These are phyloP conservation scores for Cupressus sempervirens DNA, from an alignment of 75 land plant species.

Conservation along the genomic window DNA sequence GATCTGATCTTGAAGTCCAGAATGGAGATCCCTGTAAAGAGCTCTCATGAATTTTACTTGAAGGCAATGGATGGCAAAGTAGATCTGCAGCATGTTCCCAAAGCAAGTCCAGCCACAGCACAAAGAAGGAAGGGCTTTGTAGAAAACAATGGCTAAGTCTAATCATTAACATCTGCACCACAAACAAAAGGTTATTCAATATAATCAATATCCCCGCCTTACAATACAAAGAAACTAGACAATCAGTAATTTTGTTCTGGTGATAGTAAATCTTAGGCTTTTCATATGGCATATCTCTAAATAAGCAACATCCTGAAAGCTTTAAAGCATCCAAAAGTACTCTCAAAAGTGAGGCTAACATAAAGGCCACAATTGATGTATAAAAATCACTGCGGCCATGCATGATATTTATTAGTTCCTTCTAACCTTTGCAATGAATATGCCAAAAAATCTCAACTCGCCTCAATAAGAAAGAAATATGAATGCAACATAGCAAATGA, in stretches of 20 bases:
- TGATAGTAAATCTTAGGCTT: neutral
- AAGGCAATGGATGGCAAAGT: conserved; percentile 6
- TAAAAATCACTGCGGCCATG: neutral
- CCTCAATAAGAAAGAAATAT: neutral
- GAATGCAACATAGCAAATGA: neutral
- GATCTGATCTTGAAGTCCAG: neutral
- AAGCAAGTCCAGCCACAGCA: conserved; percentile 7
- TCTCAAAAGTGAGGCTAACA: neutral
- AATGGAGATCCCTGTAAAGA: conserved; percentile 7
- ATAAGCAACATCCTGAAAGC: neutral
- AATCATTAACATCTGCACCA: conserved; percentile 6
- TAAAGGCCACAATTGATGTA: neutral
- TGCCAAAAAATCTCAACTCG: neutral
- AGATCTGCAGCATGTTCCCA: conserved; percentile 11
- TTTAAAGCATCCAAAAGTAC: neutral
- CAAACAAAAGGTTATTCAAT: neutral
- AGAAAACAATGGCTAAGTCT: conserved; percentile 9
- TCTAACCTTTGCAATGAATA: neutral
- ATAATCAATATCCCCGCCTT: neutral
- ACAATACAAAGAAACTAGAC: neutral
- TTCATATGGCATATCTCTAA: neutral
- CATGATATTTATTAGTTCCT: neutral
- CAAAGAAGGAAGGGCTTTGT: neutral
- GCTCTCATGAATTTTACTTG: neutral
- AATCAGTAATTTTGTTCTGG: neutral